Evolutionary conservation across 495 filamentous ascomycete species (phyloP), one percentile per base, ranked within the genome.

Genomic region (Penicillium manginii): DNA sequence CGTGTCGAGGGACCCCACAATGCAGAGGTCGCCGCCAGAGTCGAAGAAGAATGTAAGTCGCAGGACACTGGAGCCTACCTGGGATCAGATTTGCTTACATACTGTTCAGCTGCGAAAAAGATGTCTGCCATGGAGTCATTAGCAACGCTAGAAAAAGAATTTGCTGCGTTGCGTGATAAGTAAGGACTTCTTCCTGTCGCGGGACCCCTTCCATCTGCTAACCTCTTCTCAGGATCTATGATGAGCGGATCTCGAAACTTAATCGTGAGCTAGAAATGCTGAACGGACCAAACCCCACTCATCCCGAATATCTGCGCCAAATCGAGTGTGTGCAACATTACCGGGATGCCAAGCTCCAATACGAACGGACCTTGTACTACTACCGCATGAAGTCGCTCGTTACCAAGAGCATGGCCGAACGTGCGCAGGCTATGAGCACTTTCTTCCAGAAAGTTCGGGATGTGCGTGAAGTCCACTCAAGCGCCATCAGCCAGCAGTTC

Each of bases 241-340:
- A 96, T 60, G 93, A 97, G 67, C 85, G 89, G 59, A 81, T 98
- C 39, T 87, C 88, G 11, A 84, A 89, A 63, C 76, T 93, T 45
- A 88, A 93, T 61, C 81, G 84, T 58, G 93, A 98, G 82, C 84
- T 97, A 57, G 86, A 88, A 26, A 86, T 94, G 83, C 82, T 98
- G 31, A 82, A 80, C 55, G 81, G 86, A 52, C 85, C 90, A 1
- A 86, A 86, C 52, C 88, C 87, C 23, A 89, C 84, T n/a, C 94
- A 98, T 72, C 90, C 91, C 31, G 93, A 96, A 69, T 90, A 91
- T 57, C 78, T 96, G 47, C 88, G 88, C 1, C 91, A 93, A 85
- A 83, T 96, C 63, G 84, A 91, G 66, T 90, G 86, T 69, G 83
- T 98, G 55, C 83, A 96, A 71, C 86, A 87, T 40, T 85, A 93